A percentile compares a stretch with the other conserved stretches of the same genome.
phyloP scores from a whole-genome alignment of 139 green algal genomes.

The Coelastrella sp. region DNA sequence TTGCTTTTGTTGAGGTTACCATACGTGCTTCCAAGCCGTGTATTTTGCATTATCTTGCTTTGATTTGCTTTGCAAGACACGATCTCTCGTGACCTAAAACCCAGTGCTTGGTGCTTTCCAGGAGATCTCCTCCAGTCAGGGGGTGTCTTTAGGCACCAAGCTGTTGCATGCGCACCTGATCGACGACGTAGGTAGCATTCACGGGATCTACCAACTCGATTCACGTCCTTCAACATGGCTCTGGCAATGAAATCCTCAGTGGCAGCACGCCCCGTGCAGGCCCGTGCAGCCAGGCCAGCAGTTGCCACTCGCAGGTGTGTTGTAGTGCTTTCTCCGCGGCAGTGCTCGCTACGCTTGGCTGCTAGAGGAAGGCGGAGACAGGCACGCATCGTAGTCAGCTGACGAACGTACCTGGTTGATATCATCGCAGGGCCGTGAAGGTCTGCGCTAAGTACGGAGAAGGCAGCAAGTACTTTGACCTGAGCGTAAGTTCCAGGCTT shows the following conservation, averaged over 20 bases:
- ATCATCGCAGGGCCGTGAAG: constrained; percentile 60
- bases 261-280: background rate
- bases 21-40: too few species aligned
- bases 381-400: background rate
- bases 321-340: background rate
- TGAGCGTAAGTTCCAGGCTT: constrained; percentile 68
- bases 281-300: constrained; percentile 20
- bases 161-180: background rate
- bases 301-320: constrained; percentile 33
- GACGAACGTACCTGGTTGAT: background rate
- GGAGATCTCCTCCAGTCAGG: background rate
- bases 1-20: too few species aligned
- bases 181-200: background rate
- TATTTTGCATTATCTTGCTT: too few species aligned
- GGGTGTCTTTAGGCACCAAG: background rate
- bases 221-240: background rate
- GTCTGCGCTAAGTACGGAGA: constrained; percentile 89
- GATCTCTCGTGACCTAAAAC: too few species aligned
- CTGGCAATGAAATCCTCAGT: constrained; percentile 6
- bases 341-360: background rate
- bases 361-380: background rate
- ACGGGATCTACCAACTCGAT: background rate
- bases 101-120: too few species aligned
- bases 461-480: constrained; percentile 89
- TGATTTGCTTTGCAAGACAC: too few species aligned